A percentile compares a stretch with the other conserved stretches of the same genome.
Conservation (phyloP, 805 yeast genomes). For the Candida qinlingensis region DNA sequence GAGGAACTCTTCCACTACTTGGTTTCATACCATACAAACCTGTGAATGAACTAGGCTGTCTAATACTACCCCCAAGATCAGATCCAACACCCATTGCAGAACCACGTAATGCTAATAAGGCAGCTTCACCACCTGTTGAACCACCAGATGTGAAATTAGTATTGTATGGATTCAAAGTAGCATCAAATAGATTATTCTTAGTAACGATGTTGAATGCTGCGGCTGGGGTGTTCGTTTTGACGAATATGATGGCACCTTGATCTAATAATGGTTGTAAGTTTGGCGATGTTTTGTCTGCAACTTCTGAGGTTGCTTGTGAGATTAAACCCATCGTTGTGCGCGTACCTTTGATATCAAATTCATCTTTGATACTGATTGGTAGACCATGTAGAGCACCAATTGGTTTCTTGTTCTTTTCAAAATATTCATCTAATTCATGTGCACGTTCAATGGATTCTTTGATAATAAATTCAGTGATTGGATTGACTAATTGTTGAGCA, state of each 20-base stretch:
- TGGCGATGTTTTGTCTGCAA: constrained; percentile 28
- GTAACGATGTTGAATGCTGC: constrained; percentile 43
- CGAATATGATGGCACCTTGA: constrained; percentile 46
- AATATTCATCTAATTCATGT: constrained; percentile 44
- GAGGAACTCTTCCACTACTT: constrained; percentile 36
- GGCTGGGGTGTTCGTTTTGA: constrained; percentile 46
- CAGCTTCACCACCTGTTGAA: constrained; percentile 49
- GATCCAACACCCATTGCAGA: constrained; percentile 42
- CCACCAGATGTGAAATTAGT: constrained; percentile 40
- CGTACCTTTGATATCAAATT: constrained; percentile 33
- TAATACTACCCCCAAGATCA: constrained; percentile 46
- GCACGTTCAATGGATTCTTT: constrained; percentile 53
- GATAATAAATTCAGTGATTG: constrained; percentile 32
- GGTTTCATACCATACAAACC: constrained; percentile 39
- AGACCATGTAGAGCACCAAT: constrained; percentile 64
- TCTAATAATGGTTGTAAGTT: constrained; percentile 34
- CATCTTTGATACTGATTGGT: constrained; percentile 54
- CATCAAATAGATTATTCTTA: constrained; percentile 37
- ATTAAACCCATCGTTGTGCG: constrained; percentile 44
- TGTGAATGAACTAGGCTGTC: constrained; percentile 40
- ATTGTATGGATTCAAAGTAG: constrained; percentile 39
- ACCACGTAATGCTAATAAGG: constrained; percentile 38
- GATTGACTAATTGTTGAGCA: constrained; percentile 43
- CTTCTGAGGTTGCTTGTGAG: constrained; percentile 30
- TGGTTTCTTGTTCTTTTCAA: constrained; percentile 36